Evolutionary conservation across 192 early-diverging fungal genomes (phyloP).

Genomic region (Rhizophagus prolifer): DNA sequence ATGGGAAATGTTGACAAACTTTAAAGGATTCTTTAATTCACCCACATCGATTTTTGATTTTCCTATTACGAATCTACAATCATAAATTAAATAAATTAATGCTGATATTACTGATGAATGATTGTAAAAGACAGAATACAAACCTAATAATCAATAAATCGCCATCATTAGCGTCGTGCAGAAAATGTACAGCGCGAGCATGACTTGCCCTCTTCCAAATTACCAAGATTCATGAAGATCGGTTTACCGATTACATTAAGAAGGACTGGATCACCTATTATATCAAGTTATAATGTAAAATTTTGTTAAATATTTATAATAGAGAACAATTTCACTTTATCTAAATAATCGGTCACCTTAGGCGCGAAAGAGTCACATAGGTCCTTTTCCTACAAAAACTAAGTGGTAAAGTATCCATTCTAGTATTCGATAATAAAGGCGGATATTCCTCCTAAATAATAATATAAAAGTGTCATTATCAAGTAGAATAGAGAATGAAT

Average conservation of each 20-base stretch:
- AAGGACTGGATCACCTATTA: slow-evolving; percentile 76
- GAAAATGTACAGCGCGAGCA: slow-evolving; percentile 84
- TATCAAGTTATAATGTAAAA: slow-evolving; percentile 48
- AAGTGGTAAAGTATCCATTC: slow-evolving; percentile 92
- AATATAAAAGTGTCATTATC: not conserved
- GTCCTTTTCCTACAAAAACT: slow-evolving; percentile 92
- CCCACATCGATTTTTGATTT: slow-evolving; percentile 84
- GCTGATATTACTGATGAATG: not conserved
- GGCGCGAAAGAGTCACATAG: slow-evolving; percentile 76
- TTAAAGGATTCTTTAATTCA: slow-evolving; percentile 79
- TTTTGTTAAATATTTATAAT: not conserved
- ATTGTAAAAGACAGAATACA: not conserved
- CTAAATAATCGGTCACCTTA: slow-evolving; percentile 40
- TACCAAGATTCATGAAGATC: slow-evolving; percentile 92
- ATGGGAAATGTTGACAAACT: slow-evolving; percentile 91
- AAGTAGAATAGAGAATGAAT: slow-evolving; percentile 20
- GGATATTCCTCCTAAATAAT: slow-evolving; percentile 85
- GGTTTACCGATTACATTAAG: slow-evolving; percentile 87
- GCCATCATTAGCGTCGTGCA: slow-evolving; percentile 66
- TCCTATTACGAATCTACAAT: slow-evolving; percentile 50
- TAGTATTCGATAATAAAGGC: slow-evolving; percentile 84
- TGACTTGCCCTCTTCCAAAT: slow-evolving; percentile 86
- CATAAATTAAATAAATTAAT: not conserved
- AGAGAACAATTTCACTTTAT: not conserved
- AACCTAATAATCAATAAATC: slow-evolving; percentile 85